These are phyloP conservation scores for Coelastrella sp. DNA, from an alignment of 139 green algal species.

Conservation along the genomic window DNA sequence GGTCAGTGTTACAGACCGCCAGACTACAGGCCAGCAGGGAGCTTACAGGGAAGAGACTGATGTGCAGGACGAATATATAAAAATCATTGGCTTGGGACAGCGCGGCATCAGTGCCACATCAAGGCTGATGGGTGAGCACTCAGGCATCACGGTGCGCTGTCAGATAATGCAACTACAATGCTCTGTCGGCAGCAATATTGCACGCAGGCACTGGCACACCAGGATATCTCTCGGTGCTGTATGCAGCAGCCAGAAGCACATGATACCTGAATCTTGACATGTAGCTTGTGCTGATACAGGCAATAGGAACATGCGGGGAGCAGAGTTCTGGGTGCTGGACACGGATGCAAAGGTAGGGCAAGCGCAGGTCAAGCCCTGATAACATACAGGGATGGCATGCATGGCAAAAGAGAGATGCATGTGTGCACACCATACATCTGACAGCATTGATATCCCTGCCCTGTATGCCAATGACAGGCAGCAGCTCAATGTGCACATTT, in stretches of 20 bases:
- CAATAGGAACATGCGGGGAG: conserved; percentile 23
- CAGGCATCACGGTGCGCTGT: conserved; percentile 3
- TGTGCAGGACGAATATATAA: conserved; percentile 48
- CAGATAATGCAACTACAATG: no score
- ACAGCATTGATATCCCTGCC: background rate
- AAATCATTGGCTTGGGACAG: conserved; percentile 72
- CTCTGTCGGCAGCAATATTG: no score
- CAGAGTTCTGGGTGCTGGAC: conserved; percentile 62
- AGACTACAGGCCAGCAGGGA: background rate
- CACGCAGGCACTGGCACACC: no score
- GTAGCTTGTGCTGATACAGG: conserved; percentile 37
- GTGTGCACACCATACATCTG: background rate
- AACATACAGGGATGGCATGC: background rate
- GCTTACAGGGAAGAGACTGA: background rate
- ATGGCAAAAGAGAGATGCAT: background rate
- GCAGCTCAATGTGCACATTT: background rate
- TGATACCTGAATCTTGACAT: no score
- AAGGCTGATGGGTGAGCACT: conserved; percentile 60
- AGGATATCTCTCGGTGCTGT: no score
- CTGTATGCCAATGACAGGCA: background rate
- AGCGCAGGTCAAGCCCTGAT: background rate
- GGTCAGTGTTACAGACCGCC: background rate
- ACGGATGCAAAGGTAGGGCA: conserved; percentile 46
- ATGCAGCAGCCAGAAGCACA: no score
- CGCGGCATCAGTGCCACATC: conserved; percentile 70